Evolutionary conservation across 2,329 filamentous ascomycete species (phyloP).

Genomic region (Colletotrichum acutatum): DNA sequence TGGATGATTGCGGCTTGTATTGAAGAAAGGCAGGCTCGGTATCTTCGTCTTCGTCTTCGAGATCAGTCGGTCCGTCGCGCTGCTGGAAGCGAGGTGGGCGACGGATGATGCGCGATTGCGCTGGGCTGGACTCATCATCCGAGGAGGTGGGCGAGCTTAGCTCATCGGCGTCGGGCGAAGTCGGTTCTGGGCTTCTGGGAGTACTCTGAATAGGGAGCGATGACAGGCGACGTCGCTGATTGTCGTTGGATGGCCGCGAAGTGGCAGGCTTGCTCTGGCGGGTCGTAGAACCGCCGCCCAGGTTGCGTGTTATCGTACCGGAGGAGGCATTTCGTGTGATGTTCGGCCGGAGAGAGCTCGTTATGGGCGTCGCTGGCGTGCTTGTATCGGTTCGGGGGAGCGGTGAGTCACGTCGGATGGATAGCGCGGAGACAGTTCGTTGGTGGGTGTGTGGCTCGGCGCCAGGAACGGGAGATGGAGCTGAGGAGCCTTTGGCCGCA

Average conservation of each 20-base stretch:
- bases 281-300: conserved; percentile 46
- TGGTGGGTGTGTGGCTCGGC: conserved; percentile 53
- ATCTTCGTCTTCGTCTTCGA: conserved; percentile 57
- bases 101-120: conserved; percentile 69
- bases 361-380: conserved; percentile 54
- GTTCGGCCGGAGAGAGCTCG: conserved; percentile 55
- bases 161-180: conserved; percentile 51
- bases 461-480: conserved; percentile 67
- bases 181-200: conserved; percentile 34
- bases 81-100: conserved; percentile 64
- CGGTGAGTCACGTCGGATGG: conserved; percentile 68
- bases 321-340: conserved; percentile 60
- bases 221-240: conserved; percentile 55
- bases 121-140: conserved; percentile 62
- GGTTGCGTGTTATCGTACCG: conserved; percentile 49
- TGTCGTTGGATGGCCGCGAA: conserved; percentile 39
- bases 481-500: conserved; percentile 64
- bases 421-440: conserved; percentile 64
- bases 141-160: conserved; percentile 54
- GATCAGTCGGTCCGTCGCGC: conserved; percentile 28
- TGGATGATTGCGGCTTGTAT: conserved; percentile 50
- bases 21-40: conserved; percentile 68
- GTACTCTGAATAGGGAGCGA: conserved; percentile 54
- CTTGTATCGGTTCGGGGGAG: conserved; percentile 59
- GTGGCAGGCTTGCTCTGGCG: conserved; percentile 39